Base-by-base conservation (phyloP, 176 grass and related monocot species). In the Poa annua region DNA sequence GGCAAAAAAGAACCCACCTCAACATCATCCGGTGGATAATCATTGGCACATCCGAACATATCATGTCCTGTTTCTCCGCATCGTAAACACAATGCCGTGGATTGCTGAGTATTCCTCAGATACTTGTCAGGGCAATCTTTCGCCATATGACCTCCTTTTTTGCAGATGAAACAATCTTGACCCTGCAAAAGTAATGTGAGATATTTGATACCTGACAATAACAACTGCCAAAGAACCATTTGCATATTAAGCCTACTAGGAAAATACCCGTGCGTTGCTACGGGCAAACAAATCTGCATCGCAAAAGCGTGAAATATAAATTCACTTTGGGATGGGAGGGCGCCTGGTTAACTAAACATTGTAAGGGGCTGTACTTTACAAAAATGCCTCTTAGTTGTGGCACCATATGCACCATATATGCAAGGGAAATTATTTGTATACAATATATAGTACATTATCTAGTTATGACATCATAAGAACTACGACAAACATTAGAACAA, bases 81-180 rank as follows among this genome's bases (percentile, higher is more conserved):
- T 80, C 88, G 81, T 44, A 99, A 89, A 86, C 97, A 99, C 36
- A 96, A 80, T 81, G 79, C 72, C 11, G 79, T 88, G 38, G 79
- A 86, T 54, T 90, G 77, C 52, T 89, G 82, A 64, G 71, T 48
- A 81, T 82, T 86, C 65, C 61, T 92, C 83, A 89, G 96, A 75
- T 96, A 67, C 81, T 99, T 99, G 62, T 94, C 97, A 73, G 93
- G 93, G 65, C 97, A 99, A 49, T 93, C 83, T 77, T 92, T 99
- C 2, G 97, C 91, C 71, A 85, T 86, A 80, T 96, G 97, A 34
- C 97, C 93, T 81, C 62, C 94, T 89, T 90, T 92, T 85, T 96
- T 99, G 68, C 97, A 99, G 70, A 91, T 72, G 63, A 93, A 95
- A 85, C 93, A 99, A 29, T 89, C 90, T 91, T 98, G 95, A 55